Conservation (phyloP, 768 basidiomycete genomes). For the Imleria badia region DNA sequence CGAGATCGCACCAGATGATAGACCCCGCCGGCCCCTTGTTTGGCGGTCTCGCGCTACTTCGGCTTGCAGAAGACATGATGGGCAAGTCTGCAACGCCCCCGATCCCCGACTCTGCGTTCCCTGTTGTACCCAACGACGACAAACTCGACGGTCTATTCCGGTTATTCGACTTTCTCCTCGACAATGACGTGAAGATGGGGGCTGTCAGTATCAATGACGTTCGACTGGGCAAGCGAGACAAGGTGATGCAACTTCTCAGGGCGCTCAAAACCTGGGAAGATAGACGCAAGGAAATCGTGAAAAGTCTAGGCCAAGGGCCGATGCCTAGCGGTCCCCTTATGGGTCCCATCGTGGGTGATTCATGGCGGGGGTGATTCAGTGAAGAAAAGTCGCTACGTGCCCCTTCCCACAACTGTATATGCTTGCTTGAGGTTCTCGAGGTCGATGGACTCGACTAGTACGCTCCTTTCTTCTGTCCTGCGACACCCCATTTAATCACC, state of each 20-base stretch:
- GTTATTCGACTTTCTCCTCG: slow-evolving; percentile 89
- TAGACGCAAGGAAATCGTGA: slow-evolving; percentile 56
- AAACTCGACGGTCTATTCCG: slow-evolving; percentile 85
- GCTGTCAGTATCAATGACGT: slow-evolving; percentile 94
- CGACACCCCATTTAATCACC: slow-evolving; percentile 5
- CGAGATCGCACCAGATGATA: slow-evolving; percentile 55
- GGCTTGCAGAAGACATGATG: slow-evolving; percentile 81
- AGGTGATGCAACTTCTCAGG: slow-evolving; percentile 75
- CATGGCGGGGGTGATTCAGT: too few species aligned
- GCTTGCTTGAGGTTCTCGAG: slow-evolving; percentile 3
- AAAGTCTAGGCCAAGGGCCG: slow-evolving; percentile 47
- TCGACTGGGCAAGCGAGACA: slow-evolving; percentile 75
- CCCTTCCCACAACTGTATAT: not conserved
- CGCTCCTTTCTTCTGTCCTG: slow-evolving; percentile 20
- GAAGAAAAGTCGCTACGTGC: too few species aligned
- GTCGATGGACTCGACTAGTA: slow-evolving; percentile 14
- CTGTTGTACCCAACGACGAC: slow-evolving; percentile 63
- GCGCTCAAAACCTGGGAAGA: slow-evolving; percentile 83
- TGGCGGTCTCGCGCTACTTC: slow-evolving; percentile 76
- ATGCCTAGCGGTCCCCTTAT: slow-evolving; percentile 1
- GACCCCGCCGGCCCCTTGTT: slow-evolving; percentile 45
- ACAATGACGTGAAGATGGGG: slow-evolving; percentile 90
- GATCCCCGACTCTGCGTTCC: slow-evolving; percentile 80
- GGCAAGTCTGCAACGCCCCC: slow-evolving; percentile 64
- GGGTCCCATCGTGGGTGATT: not conserved